These are phyloP conservation scores for Xerocomellus dryophilus DNA, from an alignment of 768 basidiomycete genomes.

Conservation along the genomic window DNA sequence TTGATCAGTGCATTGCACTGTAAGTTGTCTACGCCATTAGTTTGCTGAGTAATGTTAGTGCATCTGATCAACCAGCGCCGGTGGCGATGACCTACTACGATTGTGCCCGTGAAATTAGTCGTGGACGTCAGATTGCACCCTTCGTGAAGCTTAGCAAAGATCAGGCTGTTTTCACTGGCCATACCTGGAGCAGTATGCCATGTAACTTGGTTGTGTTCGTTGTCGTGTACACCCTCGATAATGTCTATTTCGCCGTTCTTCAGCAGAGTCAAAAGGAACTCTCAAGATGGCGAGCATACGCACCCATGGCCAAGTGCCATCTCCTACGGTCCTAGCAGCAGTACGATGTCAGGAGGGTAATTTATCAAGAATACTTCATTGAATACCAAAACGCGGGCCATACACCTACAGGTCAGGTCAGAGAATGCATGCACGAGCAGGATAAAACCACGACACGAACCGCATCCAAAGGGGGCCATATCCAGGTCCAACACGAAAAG, in stretches of 20 bases:
- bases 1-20: slow-evolving; percentile 52
- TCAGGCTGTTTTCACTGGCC: background rate
- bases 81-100: slow-evolving; percentile 49
- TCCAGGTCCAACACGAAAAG: slow-evolving; percentile 82
- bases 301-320: slow-evolving; percentile 62
- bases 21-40: slow-evolving; percentile 49
- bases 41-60: slow-evolving; percentile 33
- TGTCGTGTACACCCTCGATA: slow-evolving; percentile 82
- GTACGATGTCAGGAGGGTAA: slow-evolving; percentile 1
- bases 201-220: slow-evolving; percentile 80
- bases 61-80: background rate
- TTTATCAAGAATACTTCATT: background rate
- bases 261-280: slow-evolving; percentile 9
- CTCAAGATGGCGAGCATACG: slow-evolving; percentile 22
- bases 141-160: slow-evolving; percentile 18
- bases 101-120: slow-evolving; percentile 58
- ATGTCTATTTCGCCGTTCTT: slow-evolving; percentile 82
- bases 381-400: slow-evolving; percentile 82
- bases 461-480: slow-evolving; percentile 87
- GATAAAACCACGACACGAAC: slow-evolving; percentile 32
- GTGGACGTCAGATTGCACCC: slow-evolving; percentile 58
- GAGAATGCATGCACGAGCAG: background rate
- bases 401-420: slow-evolving; percentile 43
- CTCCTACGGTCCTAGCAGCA: slow-evolving; percentile 38
- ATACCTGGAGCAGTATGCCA: slow-evolving; percentile 70